phyloP scores from a whole-genome alignment of 2,329 filamentous ascomycete genomes.

The Aspergillus ruber region DNA sequence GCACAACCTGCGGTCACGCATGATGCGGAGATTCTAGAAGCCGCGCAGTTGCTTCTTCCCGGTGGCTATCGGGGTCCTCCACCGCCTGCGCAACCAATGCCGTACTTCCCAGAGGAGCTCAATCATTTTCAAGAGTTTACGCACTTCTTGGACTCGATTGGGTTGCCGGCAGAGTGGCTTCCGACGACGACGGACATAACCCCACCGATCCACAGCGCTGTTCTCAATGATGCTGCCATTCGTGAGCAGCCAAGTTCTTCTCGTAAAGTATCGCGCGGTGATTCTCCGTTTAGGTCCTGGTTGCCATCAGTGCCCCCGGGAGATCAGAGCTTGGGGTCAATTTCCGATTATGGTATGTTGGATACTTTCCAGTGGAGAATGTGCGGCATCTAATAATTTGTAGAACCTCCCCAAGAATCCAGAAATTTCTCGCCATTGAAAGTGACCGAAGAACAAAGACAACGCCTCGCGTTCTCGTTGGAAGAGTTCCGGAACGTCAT shows the following conservation, averaged over 20 bases:
- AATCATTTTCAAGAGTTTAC: conserved; percentile 33
- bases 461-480: conserved; percentile 24
- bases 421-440: conserved; percentile 18
- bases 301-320: conserved; percentile 25
- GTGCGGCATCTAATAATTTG: background rate
- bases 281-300: conserved; percentile 30
- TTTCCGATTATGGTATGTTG: conserved; percentile 25
- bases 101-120: conserved; percentile 26
- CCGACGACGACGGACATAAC: conserved; percentile 18
- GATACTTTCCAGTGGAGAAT: background rate
- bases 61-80: conserved; percentile 21
- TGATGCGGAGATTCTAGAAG: conserved; percentile 35
- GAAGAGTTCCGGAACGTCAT: conserved; percentile 25
- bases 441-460: conserved; percentile 24
- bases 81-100: conserved; percentile 17
- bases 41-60: conserved; percentile 27
- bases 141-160: conserved; percentile 29
- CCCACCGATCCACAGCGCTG: conserved; percentile 18
- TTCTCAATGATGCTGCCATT: conserved; percentile 17
- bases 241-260: conserved; percentile 16
- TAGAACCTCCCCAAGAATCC: conserved; percentile 22
- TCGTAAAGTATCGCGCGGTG: conserved; percentile 18
- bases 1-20: conserved; percentile 20
- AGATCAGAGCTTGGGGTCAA: conserved; percentile 25
- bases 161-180: conserved; percentile 29